Conservation (phyloP, 2,329 filamentous ascomycete species). For the Sclerotinia minor region DNA sequence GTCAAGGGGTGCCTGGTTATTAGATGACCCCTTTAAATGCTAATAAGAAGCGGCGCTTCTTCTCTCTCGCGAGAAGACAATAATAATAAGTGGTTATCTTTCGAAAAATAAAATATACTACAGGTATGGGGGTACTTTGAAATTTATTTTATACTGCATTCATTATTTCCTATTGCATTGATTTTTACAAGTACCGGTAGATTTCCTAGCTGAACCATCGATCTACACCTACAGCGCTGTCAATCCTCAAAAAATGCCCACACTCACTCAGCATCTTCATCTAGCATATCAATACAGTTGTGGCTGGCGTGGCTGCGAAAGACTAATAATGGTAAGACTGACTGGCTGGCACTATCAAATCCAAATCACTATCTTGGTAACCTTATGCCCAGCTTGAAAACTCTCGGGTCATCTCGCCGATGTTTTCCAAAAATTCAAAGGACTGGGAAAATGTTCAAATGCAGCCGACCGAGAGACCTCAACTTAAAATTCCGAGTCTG, state of each 20-base stretch:
- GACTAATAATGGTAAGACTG: not conserved
- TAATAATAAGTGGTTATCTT: not conserved
- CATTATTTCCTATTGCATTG: not conserved
- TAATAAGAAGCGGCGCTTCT: not conserved
- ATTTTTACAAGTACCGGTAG: no score
- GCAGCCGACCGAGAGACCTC: not conserved
- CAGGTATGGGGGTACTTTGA: not conserved
- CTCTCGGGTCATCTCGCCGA: no score
- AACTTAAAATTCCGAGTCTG: not conserved
- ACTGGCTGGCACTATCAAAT: not conserved
- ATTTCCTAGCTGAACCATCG: not conserved
- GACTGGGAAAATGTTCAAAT: not conserved
- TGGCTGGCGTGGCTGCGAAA: not conserved
- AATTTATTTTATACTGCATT: not conserved
- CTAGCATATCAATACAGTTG: not conserved
- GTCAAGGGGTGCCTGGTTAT: not conserved
- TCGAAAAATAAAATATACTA: not conserved
- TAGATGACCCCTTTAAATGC: not conserved
- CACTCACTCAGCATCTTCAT: not conserved
- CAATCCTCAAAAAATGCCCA: not conserved
- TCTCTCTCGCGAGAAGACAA: not conserved
- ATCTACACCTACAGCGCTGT: slow-evolving; percentile 2
- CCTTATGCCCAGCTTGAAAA: no score
- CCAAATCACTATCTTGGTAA: not conserved
- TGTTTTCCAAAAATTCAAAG: not conserved